These are phyloP conservation scores for Hypoxylon sp. DNA, from an alignment of 2,329 filamentous ascomycete species.

Conservation along the genomic window DNA sequence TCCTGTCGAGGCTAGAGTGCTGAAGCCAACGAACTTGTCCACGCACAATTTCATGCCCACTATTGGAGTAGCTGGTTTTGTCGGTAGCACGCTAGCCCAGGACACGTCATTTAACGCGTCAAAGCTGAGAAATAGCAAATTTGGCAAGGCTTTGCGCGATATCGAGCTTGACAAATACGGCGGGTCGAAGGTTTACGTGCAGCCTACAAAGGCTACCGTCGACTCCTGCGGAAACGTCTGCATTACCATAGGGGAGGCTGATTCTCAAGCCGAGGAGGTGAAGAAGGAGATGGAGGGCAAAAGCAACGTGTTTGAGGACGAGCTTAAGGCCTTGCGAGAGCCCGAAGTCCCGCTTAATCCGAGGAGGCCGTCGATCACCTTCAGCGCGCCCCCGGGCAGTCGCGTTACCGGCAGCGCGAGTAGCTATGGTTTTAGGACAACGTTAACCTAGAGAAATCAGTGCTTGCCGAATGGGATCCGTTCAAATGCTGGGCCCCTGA, in stretches of 20 bases:
- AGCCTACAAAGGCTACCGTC: conserved; percentile 65
- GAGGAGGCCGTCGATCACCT: background rate
- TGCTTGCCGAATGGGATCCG: background rate
- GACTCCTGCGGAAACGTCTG: conserved; percentile 67
- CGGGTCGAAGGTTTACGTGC: conserved; percentile 69
- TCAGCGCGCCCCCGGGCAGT: background rate
- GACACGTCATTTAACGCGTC: conserved; percentile 60
- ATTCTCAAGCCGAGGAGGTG: conserved; percentile 59
- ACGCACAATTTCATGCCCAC: conserved; percentile 55
- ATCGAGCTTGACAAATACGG: conserved; percentile 65
- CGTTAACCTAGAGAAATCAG: background rate
- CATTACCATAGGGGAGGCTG: conserved; percentile 60
- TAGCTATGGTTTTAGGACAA: conserved; percentile 57
- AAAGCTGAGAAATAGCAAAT: conserved; percentile 9
- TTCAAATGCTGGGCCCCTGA: background rate
- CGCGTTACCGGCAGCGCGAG: conserved; percentile 55
- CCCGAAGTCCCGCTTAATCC: conserved; percentile 28
- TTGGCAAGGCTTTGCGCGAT: conserved; percentile 56
- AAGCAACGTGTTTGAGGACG: conserved; percentile 54
- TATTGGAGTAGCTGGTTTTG: conserved; percentile 70
- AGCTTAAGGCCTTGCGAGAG: conserved; percentile 22
- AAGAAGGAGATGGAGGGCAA: conserved; percentile 62
- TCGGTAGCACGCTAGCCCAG: conserved; percentile 60
- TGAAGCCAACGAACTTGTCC: conserved; percentile 59
- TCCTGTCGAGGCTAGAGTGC: conserved; percentile 66